phyloP scores from a whole-genome alignment of 1,284 basidiomycete species.

The Cerioporus squamosus region DNA sequence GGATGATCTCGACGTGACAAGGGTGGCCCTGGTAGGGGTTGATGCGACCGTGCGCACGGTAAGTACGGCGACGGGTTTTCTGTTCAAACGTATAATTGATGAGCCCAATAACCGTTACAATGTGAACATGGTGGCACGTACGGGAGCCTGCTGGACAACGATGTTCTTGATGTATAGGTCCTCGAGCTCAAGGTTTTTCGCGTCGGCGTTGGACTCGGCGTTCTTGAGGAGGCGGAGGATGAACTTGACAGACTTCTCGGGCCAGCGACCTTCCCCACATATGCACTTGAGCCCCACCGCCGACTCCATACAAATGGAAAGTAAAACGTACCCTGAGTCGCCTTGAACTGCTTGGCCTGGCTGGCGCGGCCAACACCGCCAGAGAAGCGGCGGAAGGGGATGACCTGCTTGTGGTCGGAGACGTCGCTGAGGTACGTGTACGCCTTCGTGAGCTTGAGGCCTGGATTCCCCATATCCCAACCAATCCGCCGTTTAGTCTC shows the following conservation, averaged over 20 bases:
- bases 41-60: slow-evolving; percentile 97
- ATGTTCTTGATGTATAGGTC: slow-evolving; percentile 97
- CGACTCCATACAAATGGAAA: too few species aligned
- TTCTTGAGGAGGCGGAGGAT: slow-evolving; percentile 96
- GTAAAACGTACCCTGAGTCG: slow-evolving; percentile 83
- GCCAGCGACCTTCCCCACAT: slow-evolving; percentile 91
- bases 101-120: neutral
- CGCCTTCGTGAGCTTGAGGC: slow-evolving; percentile 95
- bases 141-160: slow-evolving; percentile 97
- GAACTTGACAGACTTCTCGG: slow-evolving; percentile 98
- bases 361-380: slow-evolving; percentile 97
- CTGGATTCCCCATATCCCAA: slow-evolving; percentile 44
- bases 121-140: slow-evolving; percentile 44
- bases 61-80: slow-evolving; percentile 99
- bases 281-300: neutral
- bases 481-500: slow-evolving; percentile 24
- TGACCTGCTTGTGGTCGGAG: slow-evolving; percentile 94
- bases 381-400: slow-evolving; percentile 97
- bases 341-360: slow-evolving; percentile 98
- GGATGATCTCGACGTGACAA: slow-evolving; percentile 95
- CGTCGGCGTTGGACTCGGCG: slow-evolving; percentile 98
- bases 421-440: slow-evolving; percentile 96
- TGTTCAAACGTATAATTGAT: slow-evolving; percentile 32
- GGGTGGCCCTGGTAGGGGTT: slow-evolving; percentile 93
- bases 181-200: slow-evolving; percentile 94